A percentile compares a stretch with the other conserved stretches of the same genome.
Conservation (phyloP, 2,329 filamentous ascomycete genomes). For the Penicillium verrucosum region DNA sequence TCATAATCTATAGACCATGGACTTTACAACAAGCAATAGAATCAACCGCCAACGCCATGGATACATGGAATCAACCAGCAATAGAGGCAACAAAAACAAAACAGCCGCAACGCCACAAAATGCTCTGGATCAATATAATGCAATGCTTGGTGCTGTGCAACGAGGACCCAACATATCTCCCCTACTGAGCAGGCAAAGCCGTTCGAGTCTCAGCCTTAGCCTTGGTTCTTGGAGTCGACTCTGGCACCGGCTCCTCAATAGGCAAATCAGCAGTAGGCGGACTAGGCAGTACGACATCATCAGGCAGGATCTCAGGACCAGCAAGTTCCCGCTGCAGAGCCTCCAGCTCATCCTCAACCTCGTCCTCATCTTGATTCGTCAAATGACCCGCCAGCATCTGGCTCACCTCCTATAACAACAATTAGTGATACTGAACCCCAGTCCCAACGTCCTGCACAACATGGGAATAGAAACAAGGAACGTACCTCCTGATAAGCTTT, state of each 20-base stretch:
- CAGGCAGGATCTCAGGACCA: constrained; percentile 36
- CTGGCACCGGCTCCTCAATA: constrained; percentile 26
- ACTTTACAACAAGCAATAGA: not conserved
- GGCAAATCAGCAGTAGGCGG: constrained; percentile 13
- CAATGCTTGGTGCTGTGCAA: constrained; percentile 12
- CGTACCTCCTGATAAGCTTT: constrained; percentile 82
- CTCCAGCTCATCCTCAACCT: constrained; percentile 92
- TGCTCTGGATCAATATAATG: constrained; percentile 19
- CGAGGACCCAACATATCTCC: not conserved
- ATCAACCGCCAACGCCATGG: constrained; percentile 2
- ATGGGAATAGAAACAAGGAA: constrained; percentile 2
- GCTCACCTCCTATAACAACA: constrained; percentile 72
- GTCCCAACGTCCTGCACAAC: not conserved
- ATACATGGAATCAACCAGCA: constrained; percentile 3
- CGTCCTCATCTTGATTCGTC: constrained; percentile 92
- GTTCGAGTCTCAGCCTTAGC: constrained; percentile 27
- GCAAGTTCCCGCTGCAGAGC: constrained; percentile 67
- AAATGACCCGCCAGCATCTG: constrained; percentile 86
- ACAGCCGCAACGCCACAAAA: constrained; percentile 26
- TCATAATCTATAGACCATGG: not conserved
- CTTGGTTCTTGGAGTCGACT: constrained; percentile 26
- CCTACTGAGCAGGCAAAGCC: constrained; percentile 26
- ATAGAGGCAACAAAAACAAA: constrained; percentile 2
- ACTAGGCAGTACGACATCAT: constrained; percentile 35
- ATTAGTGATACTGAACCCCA: constrained; percentile 7